Evolutionary conservation across 495 filamentous ascomycete genomes (phyloP).

Genomic region (Daldinia caldariorum): DNA sequence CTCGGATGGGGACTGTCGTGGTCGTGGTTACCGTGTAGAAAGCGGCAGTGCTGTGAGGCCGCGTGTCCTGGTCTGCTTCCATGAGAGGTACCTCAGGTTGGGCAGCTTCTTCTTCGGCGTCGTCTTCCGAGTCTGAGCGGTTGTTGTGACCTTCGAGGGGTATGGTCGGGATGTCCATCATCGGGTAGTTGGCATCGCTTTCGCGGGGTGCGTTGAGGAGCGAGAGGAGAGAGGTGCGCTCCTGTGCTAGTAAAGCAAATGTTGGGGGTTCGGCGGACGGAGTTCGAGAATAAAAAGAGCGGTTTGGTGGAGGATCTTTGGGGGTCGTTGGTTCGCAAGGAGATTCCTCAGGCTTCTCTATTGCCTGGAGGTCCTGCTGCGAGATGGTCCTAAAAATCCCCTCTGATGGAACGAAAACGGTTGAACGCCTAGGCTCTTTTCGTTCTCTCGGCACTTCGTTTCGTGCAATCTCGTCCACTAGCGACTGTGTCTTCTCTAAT

Average conservation of each 20-base stretch:
- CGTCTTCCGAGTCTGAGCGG: conserved; percentile 1
- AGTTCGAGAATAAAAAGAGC: conserved; percentile 52
- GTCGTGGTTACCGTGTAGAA: conserved; percentile 55
- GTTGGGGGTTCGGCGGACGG: conserved; percentile 63
- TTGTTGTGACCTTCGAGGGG: conserved; percentile 30
- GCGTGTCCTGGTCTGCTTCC: conserved; percentile 18
- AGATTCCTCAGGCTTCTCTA: conserved; percentile 39
- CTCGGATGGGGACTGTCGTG: conserved; percentile 59
- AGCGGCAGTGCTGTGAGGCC: conserved; percentile 53
- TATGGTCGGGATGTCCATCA: conserved; percentile 52
- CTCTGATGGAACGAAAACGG: conserved; percentile 60
- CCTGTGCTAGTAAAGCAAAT: conserved; percentile 55
- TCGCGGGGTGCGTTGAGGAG: conserved; percentile 63
- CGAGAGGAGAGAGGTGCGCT: conserved; percentile 62
- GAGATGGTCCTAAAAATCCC: conserved; percentile 63
- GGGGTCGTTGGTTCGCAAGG: conserved; percentile 46
- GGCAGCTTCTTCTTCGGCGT: conserved; percentile 10
- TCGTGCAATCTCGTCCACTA: conserved; percentile 20
- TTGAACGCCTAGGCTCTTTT: conserved; percentile 49
- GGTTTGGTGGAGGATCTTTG: conserved; percentile 30
- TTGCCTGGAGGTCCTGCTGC: conserved; percentile 53
- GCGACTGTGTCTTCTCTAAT: conserved; percentile 18
- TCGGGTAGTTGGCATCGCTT: conserved; percentile 37
- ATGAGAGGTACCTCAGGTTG: conserved; percentile 8
- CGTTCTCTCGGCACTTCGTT: conserved; percentile 46